phyloP scores from a whole-genome alignment of 2,329 filamentous ascomycete species.

The Talaromyces sp. region DNA sequence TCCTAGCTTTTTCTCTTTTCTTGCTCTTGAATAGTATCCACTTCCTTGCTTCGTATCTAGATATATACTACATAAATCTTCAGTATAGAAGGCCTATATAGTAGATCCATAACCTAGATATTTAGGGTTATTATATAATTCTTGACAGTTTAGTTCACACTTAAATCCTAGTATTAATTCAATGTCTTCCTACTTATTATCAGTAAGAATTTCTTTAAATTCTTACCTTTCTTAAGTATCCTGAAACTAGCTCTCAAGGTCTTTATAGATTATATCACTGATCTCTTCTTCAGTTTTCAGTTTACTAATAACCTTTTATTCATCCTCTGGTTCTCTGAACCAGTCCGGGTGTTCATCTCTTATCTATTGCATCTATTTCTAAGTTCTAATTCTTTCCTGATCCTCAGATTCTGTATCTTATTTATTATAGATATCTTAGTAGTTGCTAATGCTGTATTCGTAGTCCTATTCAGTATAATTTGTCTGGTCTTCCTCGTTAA shows the following conservation, averaged over 20 bases:
- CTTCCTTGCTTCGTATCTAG: neutral
- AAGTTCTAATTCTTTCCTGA: too few relatives aligned
- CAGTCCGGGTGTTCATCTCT: too few relatives aligned
- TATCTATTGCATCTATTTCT: too few relatives aligned
- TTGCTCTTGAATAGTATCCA: neutral
- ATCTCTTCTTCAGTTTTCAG: too few relatives aligned
- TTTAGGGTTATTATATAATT: neutral
- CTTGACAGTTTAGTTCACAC: neutral
- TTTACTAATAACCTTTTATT: too few relatives aligned
- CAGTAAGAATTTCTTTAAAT: neutral
- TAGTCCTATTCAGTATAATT: too few relatives aligned
- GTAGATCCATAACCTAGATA: neutral
- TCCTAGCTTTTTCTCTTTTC: neutral
- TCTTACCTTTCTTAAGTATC: neutral
- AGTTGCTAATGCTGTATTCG: too few relatives aligned
- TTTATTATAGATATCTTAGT: too few relatives aligned
- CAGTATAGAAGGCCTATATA: neutral
- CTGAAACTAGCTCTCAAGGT: neutral
- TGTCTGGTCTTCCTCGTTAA: too few relatives aligned
- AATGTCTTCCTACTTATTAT: neutral
- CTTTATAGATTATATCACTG: neutral
- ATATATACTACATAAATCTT: neutral
- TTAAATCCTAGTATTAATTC: neutral
- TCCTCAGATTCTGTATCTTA: too few relatives aligned
- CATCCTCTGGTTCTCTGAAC: too few relatives aligned